phyloP scores from a whole-genome alignment of 2,329 filamentous ascomycete species.

The Ophiostoma perfectum region DNA sequence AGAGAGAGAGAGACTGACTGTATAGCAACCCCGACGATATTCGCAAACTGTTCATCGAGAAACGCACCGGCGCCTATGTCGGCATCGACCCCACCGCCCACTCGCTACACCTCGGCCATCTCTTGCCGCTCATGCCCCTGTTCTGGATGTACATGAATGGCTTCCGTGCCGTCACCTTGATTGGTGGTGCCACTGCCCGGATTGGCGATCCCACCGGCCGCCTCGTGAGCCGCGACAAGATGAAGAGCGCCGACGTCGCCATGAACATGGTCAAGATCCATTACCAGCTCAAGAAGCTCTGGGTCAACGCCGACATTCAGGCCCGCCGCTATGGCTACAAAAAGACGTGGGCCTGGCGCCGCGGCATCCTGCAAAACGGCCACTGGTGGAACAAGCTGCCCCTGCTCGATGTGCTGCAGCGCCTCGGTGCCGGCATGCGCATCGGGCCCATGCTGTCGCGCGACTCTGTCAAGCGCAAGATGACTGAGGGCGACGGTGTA shows the following conservation, averaged over 20 bases:
- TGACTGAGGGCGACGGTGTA: slow-evolving; percentile 86
- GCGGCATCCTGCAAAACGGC: slow-evolving; percentile 72
- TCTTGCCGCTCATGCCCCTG: slow-evolving; percentile 74
- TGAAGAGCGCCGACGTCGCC: slow-evolving; percentile 48
- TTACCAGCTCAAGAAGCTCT: slow-evolving; percentile 65
- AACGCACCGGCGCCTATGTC: slow-evolving; percentile 68
- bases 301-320: slow-evolving; percentile 64
- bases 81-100: slow-evolving; percentile 77
- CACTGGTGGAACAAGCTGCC: slow-evolving; percentile 71
- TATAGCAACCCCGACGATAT: slow-evolving; percentile 39
- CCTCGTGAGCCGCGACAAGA: slow-evolving; percentile 53
- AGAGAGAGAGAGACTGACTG: not conserved
- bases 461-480: slow-evolving; percentile 69
- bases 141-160: slow-evolving; percentile 81
- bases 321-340: slow-evolving; percentile 60
- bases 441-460: slow-evolving; percentile 82
- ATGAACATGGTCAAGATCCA: slow-evolving; percentile 65
- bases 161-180: slow-evolving; percentile 59
- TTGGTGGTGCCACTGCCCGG: slow-evolving; percentile 70
- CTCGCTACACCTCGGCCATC: slow-evolving; percentile 74
- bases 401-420: slow-evolving; percentile 68
- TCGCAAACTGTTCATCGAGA: slow-evolving; percentile 57
- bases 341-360: slow-evolving; percentile 59
- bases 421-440: slow-evolving; percentile 67
- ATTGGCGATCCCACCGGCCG: slow-evolving; percentile 75